Conservation (phyloP, 2,329 filamentous ascomycete species). For the Colletotrichum phormii region DNA sequence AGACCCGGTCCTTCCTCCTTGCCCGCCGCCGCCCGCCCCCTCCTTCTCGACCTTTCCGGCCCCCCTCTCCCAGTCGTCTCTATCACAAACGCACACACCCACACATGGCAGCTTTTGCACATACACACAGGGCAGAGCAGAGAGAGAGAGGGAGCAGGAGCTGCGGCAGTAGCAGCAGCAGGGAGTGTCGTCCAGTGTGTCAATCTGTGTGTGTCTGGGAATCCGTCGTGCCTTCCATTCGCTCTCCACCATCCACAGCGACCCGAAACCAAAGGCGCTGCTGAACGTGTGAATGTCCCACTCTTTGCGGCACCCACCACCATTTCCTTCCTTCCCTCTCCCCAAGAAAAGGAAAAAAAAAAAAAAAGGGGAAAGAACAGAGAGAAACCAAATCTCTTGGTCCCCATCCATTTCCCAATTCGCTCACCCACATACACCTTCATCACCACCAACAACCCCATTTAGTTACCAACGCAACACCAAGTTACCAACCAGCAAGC, state of each 20-base stretch:
- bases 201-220: not conserved
- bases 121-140: not conserved
- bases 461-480: conserved; percentile 2
- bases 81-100: conserved; percentile 20
- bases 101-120: not conserved
- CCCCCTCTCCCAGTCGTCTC: conserved; percentile 2
- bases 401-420: conserved; percentile 4
- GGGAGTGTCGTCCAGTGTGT: not conserved
- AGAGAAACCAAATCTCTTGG: conserved; percentile 6
- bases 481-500: not conserved
- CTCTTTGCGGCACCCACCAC: conserved; percentile 5
- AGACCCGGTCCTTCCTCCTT: not conserved
- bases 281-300: conserved; percentile 17
- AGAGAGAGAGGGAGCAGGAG: no score
- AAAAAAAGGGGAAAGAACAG: no score
- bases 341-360: not conserved
- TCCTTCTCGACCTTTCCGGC: not conserved
- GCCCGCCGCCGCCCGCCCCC: not conserved
- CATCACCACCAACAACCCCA: conserved; percentile 11
- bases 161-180: no score
- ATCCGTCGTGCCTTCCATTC: not conserved
- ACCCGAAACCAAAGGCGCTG: not conserved
- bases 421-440: not conserved
- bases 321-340: not conserved
- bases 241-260: conserved; percentile 7